Conservation (phyloP, 2,329 filamentous ascomycete genomes). For the Lecanoromycetidae sp. region DNA sequence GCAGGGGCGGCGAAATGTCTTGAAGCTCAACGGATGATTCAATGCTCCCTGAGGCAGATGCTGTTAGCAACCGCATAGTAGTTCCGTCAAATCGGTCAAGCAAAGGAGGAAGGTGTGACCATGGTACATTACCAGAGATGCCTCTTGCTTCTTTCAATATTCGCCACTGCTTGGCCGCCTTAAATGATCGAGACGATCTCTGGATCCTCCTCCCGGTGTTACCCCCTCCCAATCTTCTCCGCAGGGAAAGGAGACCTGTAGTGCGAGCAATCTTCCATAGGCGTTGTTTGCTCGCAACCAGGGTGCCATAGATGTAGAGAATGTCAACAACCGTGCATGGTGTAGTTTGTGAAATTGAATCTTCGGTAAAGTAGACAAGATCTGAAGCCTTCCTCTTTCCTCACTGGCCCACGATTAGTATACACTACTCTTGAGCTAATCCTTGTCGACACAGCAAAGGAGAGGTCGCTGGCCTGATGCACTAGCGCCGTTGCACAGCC, state of each 20-base stretch:
- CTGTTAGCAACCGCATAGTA: not conserved
- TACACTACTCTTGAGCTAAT: too few relatives aligned
- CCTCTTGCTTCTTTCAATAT: not conserved
- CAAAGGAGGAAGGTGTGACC: not conserved
- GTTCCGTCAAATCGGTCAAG: not conserved
- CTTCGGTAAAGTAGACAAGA: too few relatives aligned
- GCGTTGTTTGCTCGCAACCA: not conserved
- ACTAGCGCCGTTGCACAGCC: too few relatives aligned
- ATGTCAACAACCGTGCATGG: not conserved
- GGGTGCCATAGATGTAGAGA: conserved; percentile 6
- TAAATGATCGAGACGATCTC: not conserved
- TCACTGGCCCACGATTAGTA: too few relatives aligned
- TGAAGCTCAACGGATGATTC: not conserved
- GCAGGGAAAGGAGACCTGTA: not conserved
- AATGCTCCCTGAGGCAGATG: not conserved
- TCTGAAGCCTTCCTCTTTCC: too few relatives aligned
- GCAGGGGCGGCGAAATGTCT: too few relatives aligned
- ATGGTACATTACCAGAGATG: not conserved
- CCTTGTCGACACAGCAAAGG: too few relatives aligned
- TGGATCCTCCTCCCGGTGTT: not conserved
- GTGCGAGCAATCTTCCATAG: conserved; percentile 7
- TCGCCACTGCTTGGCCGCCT: not conserved
- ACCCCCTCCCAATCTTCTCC: conserved; percentile 6
- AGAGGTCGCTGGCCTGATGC: too few relatives aligned
- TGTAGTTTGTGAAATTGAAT: not conserved